Evolutionary conservation across 164 flowering plant species (phyloP).

Genomic region (Paratinospora sagittata): DNA sequence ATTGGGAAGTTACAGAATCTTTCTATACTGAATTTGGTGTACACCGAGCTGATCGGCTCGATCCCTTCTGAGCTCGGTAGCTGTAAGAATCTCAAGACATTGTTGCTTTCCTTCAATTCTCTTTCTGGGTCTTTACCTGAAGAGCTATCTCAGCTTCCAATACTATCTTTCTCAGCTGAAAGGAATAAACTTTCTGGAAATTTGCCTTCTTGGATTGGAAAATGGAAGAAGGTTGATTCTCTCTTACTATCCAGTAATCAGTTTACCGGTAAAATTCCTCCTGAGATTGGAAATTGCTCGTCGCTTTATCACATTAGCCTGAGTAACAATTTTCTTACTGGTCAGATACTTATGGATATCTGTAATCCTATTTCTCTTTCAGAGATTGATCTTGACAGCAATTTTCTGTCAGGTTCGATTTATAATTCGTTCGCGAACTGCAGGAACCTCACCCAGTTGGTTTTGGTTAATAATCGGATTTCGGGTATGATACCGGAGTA

Average conservation of each 20-base stretch:
- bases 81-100: conserved; percentile 41
- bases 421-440: conserved; percentile 44
- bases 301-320: conserved; percentile 43
- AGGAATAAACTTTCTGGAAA: conserved; percentile 59
- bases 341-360: conserved; percentile 52
- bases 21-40: conserved; percentile 39
- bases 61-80: conserved; percentile 61
- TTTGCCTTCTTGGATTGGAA: conserved; percentile 69
- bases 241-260: conserved; percentile 47
- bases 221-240: conserved; percentile 45
- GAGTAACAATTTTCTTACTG: conserved; percentile 46
- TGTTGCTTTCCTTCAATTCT: conserved; percentile 65
- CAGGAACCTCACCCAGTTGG: conserved; percentile 50
- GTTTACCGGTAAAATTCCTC: conserved; percentile 52
- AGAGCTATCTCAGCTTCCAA: conserved; percentile 41
- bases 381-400: conserved; percentile 57
- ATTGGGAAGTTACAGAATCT: conserved; percentile 52
- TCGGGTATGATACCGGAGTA: conserved; percentile 52
- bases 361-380: conserved; percentile 44
- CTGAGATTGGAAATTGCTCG: conserved; percentile 65
- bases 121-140: conserved; percentile 57
- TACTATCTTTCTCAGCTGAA: conserved; percentile 57
- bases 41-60: conserved; percentile 53
- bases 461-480: conserved; percentile 45
- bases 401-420: conserved; percentile 46